phyloP scores from a whole-genome alignment of 495 filamentous ascomycete species.

The Diplogelasinospora grovesii region DNA sequence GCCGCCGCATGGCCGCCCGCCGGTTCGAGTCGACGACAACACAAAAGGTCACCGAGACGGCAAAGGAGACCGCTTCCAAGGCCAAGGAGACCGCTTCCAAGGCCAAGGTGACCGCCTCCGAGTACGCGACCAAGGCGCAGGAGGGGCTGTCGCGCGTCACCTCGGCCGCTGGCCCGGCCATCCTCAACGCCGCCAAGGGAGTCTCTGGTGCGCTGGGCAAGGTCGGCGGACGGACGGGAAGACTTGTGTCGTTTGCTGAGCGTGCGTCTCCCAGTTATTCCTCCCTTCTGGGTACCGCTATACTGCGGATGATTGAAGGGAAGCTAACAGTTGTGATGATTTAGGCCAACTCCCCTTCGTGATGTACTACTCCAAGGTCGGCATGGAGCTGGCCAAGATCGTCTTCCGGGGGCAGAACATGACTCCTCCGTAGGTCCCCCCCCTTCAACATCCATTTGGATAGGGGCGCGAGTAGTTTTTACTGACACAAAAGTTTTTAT shows the following conservation, averaged over 20 bases:
- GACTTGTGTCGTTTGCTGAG: conserved; percentile 72
- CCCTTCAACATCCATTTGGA: neutral
- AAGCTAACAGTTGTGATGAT: too few relatives aligned
- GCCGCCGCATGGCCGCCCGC: conserved; percentile 40
- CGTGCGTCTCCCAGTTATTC: conserved; percentile 51
- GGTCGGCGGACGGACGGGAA: conserved; percentile 80
- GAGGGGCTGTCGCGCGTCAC: conserved; percentile 81
- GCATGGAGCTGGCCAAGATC: conserved; percentile 75
- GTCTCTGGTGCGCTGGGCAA: conserved; percentile 59
- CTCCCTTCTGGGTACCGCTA: too few relatives aligned
- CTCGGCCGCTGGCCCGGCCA: conserved; percentile 69
- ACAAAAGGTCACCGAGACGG: conserved; percentile 55
- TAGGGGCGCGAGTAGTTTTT: conserved; percentile 5
- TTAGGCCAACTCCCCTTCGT: conserved; percentile 78
- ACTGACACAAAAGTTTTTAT: conserved; percentile 21
- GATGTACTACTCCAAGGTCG: conserved; percentile 87
- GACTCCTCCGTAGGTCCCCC: conserved; percentile 75
- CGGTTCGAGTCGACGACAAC: conserved; percentile 44
- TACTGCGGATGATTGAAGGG: too few relatives aligned
- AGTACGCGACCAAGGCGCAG: conserved; percentile 67
- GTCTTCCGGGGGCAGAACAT: conserved; percentile 87
- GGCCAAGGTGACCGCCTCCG: conserved; percentile 57
- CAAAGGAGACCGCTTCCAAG: too few relatives aligned
- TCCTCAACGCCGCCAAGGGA: conserved; percentile 62
- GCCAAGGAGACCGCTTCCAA: conserved; percentile 52